Evolutionary conservation across 352 stramenopile genomes (phyloP).

Genomic region (Globisporangium alternatum): DNA sequence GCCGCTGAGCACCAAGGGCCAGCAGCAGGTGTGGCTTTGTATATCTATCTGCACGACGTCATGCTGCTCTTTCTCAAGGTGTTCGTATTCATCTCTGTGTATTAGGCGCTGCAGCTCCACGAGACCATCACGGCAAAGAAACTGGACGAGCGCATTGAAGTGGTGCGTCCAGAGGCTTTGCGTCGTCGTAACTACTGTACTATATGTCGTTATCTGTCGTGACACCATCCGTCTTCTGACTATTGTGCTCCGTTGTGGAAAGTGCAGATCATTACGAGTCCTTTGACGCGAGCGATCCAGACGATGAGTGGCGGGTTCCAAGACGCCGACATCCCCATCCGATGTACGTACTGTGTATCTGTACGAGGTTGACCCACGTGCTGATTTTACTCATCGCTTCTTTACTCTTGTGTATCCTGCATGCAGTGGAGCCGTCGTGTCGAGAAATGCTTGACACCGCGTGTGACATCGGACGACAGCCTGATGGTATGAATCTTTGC

Average conservation of each 20-base stretch:
- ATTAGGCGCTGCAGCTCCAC: slow-evolving; percentile 43
- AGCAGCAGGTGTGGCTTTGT: slow-evolving; percentile 44
- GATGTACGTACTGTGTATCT: slow-evolving; percentile 27
- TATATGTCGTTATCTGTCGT: background rate
- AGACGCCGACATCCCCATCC: slow-evolving; percentile 47
- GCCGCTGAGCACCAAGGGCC: slow-evolving; percentile 65
- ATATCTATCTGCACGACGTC: background rate
- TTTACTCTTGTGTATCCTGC: background rate
- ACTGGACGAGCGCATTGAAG: slow-evolving; percentile 64
- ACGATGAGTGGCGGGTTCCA: slow-evolving; percentile 69
- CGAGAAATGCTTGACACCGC: slow-evolving; percentile 85
- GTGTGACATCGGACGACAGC: slow-evolving; percentile 73
- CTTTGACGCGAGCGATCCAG: slow-evolving; percentile 80
- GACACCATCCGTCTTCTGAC: background rate
- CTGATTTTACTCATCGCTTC: background rate
- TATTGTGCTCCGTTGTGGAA: background rate
- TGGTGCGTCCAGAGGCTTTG: slow-evolving; percentile 30
- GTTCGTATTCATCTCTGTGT: background rate
- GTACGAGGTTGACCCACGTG: background rate
- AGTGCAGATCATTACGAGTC: slow-evolving; percentile 73
- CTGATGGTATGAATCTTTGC: slow-evolving; percentile 24
- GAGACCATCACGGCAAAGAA: slow-evolving; percentile 30
- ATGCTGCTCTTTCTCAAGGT: background rate
- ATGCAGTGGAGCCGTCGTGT: slow-evolving; percentile 63
- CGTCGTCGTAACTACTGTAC: background rate